Evolutionary conservation across 495 filamentous ascomycete species (phyloP).

Genomic region (Aspergillus olivimuriae): DNA sequence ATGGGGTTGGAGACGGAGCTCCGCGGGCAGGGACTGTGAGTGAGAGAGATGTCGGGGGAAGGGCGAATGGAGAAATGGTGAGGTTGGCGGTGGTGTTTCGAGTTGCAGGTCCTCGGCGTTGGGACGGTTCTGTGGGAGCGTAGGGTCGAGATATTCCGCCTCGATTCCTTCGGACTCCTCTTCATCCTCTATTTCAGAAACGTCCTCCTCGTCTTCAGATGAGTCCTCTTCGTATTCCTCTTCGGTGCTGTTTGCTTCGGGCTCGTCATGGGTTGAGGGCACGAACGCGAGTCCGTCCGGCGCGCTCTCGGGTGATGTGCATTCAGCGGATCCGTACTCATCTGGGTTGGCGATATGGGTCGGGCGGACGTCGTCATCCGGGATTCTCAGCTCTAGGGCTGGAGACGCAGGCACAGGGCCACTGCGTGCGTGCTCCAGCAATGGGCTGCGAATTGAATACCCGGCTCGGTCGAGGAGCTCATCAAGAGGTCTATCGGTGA

Average conservation of each 20-base stretch:
- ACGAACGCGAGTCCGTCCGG: constrained; percentile 11
- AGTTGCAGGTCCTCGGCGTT: constrained; percentile 29
- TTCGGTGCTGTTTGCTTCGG: no score
- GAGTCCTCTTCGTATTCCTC: no score
- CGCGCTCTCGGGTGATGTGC: constrained; percentile 9
- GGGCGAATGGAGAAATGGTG: constrained; percentile 1
- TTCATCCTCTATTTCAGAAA: no score
- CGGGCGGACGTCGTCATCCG: constrained; percentile 23
- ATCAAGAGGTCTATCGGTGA: constrained; percentile 28
- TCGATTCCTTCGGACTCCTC: no score
- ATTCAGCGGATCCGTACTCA: constrained; percentile 11
- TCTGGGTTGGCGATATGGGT: constrained; percentile 21
- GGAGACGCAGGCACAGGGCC: constrained; percentile 23
- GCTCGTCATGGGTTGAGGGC: no score
- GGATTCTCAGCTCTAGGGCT: constrained; percentile 8
- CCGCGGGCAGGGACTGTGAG: constrained; percentile 16
- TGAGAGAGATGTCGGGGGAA: constrained; percentile 4
- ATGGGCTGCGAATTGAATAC: constrained; percentile 34
- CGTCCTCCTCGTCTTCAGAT: no score
- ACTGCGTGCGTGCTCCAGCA: constrained; percentile 12
- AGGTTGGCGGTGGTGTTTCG: background rate
- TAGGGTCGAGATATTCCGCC: constrained; percentile 49
- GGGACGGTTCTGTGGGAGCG: constrained; percentile 64
- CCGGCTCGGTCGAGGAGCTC: constrained; percentile 46
- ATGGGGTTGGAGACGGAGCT: constrained; percentile 30